Evolutionary conservation across 176 grass and related monocot species (phyloP).

Genomic region (Raddia guianensis): DNA sequence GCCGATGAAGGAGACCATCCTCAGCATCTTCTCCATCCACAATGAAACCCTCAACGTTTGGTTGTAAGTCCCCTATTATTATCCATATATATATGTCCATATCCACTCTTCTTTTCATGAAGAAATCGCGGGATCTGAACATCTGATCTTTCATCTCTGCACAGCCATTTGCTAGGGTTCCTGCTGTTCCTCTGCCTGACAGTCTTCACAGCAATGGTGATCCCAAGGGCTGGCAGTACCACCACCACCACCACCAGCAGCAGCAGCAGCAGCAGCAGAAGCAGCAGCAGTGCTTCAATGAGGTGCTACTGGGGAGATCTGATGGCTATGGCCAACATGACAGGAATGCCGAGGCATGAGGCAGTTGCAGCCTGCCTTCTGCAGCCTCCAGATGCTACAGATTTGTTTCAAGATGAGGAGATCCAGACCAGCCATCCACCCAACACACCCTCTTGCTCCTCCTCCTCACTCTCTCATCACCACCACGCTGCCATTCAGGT

Average conservation of each 20-base stretch:
- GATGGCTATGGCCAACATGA: slow-evolving; percentile 44
- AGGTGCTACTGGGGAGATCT: slow-evolving; percentile 41
- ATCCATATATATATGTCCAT: too few species aligned
- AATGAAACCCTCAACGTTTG: slow-evolving; percentile 91
- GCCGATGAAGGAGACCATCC: slow-evolving; percentile 77
- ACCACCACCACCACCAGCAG: neutral
- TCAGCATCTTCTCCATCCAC: slow-evolving; percentile 90
- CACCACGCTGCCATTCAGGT: slow-evolving; percentile 43
- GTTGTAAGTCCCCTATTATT: slow-evolving; percentile 64
- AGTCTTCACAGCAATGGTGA: slow-evolving; percentile 66
- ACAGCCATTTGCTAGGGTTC: slow-evolving; percentile 88
- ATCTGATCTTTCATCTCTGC: neutral
- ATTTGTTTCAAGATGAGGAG: slow-evolving; percentile 44
- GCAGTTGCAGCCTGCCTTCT: slow-evolving; percentile 46
- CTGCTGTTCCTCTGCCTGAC: slow-evolving; percentile 77
- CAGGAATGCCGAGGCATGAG: slow-evolving; percentile 42
- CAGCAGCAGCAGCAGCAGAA: neutral
- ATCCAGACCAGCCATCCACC: slow-evolving; percentile 48
- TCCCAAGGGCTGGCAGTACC: slow-evolving; percentile 40
- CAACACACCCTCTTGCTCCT: slow-evolving; percentile 41
- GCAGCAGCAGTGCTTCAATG: neutral
- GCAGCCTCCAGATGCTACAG: slow-evolving; percentile 39
- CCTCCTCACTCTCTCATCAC: slow-evolving; percentile 24
- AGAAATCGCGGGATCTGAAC: neutral
- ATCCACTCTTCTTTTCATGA: neutral